phyloP scores from a whole-genome alignment of 1,284 basidiomycete genomes.

The Salmacisia buchloeana region DNA sequence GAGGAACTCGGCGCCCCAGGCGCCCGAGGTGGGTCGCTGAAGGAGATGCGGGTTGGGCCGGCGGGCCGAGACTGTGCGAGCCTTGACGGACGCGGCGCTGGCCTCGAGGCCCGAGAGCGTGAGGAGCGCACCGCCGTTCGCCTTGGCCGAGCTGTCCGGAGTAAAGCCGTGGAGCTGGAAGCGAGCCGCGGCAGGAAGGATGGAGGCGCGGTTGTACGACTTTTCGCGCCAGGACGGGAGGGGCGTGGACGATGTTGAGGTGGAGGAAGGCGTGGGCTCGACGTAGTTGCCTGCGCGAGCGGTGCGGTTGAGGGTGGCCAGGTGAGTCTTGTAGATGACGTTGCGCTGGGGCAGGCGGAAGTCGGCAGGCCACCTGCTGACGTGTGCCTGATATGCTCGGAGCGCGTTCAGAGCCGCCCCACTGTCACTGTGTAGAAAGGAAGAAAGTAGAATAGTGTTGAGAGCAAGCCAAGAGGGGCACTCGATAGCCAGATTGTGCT shows the following conservation, averaged over 20 bases:
- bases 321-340: conserved; percentile 40
- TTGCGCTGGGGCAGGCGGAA: conserved; percentile 46
- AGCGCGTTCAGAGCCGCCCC: conserved; percentile 34
- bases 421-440: conserved; percentile 14
- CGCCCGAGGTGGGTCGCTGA: conserved; percentile 23
- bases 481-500: neutral
- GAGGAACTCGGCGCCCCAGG: conserved; percentile 42
- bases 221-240: conserved; percentile 32
- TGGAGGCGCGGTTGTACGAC: conserved; percentile 36
- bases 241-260: neutral
- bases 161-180: conserved; percentile 37
- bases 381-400: conserved; percentile 46
- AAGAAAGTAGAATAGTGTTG: neutral
- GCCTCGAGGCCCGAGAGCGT: conserved; percentile 4
- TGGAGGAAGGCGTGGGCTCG: conserved; percentile 20
- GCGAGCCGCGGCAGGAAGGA: conserved; percentile 31
- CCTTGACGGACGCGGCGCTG: conserved; percentile 22
- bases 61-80: conserved; percentile 39
- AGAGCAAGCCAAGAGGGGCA: neutral
- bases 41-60: conserved; percentile 27
- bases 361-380: conserved; percentile 37
- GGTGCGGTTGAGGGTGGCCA: conserved; percentile 33
- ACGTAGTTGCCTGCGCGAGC: conserved; percentile 26
- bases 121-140: neutral
- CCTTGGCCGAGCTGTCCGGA: conserved; percentile 23